A percentile compares a stretch with the other conserved stretches of the same genome.
Evolutionary conservation across 2,329 filamentous ascomycete genomes (phyloP).

Genomic region (Exserohilum turcica): DNA sequence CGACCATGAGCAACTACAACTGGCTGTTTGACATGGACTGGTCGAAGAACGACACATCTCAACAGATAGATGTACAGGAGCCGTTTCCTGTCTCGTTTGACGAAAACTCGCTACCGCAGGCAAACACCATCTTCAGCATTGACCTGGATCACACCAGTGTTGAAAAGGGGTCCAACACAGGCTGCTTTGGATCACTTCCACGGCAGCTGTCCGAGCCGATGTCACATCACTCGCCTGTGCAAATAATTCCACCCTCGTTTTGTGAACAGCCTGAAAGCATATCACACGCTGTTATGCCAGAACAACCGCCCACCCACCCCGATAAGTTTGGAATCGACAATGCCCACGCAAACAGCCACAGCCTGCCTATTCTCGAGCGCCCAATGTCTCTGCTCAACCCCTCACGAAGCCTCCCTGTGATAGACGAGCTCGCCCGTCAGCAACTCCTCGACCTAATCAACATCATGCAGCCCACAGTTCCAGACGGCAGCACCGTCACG

Average conservation of each 20-base stretch:
- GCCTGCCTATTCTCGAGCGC: conserved; percentile 33
- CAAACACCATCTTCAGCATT: conserved; percentile 30
- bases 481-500: conserved; percentile 55
- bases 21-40: conserved; percentile 63
- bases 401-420: conserved; percentile 39
- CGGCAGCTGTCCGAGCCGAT: conserved; percentile 31
- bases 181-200: conserved; percentile 28
- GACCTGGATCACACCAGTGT: conserved; percentile 32
- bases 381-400: conserved; percentile 43
- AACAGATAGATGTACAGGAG: conserved; percentile 26
- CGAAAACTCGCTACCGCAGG: conserved; percentile 21
- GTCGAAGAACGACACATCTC: conserved; percentile 22
- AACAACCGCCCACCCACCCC: not conserved
- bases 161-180: conserved; percentile 30
- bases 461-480: conserved; percentile 55
- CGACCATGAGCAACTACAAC: conserved; percentile 66
- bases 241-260: conserved; percentile 28
- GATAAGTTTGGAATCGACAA: not conserved
- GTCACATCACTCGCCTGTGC: conserved; percentile 23
- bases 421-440: conserved; percentile 51
- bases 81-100: conserved; percentile 31
- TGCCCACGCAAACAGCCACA: not conserved
- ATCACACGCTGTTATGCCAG: not conserved
- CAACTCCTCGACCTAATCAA: conserved; percentile 58
- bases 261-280: conserved; percentile 17